Evolutionary conservation across 2,329 filamentous ascomycete genomes (phyloP).

Genomic region (Colletotrichum aenigma): DNA sequence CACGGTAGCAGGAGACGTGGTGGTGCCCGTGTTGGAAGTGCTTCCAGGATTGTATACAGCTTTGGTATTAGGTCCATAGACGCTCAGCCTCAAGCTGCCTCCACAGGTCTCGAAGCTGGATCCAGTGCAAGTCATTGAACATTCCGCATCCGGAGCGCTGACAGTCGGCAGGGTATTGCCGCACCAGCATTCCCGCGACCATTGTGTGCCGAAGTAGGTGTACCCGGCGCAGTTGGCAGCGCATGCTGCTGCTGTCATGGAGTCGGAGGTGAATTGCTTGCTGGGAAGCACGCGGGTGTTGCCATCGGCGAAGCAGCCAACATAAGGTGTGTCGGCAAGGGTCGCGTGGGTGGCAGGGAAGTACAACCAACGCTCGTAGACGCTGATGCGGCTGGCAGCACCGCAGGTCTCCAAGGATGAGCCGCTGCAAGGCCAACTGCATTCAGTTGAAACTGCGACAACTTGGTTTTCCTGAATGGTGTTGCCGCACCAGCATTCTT

Average conservation of each 20-base stretch:
- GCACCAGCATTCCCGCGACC: conserved; percentile 44
- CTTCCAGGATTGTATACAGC: background rate
- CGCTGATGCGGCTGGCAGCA: background rate
- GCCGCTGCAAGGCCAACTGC: background rate
- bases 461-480: background rate
- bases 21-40: background rate
- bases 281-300: conserved; percentile 29
- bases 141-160: conserved; percentile 35
- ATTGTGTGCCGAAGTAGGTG: conserved; percentile 50
- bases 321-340: background rate
- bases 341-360: background rate
- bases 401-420: background rate
- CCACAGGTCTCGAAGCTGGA: conserved; percentile 41
- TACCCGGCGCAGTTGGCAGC: conserved; percentile 42
- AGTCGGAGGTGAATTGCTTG: conserved; percentile 31
- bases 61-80: conserved; percentile 24
- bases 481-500: conserved; percentile 24
- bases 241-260: conserved; percentile 42
- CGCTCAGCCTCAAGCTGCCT: conserved; percentile 37
- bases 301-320: background rate
- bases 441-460: background rate
- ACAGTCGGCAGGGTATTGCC: conserved; percentile 39
- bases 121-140: conserved; percentile 43
- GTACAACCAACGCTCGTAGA: background rate
- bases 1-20: background rate